These are phyloP conservation scores for Athelia psychrophila DNA, from an alignment of 1,284 basidiomycete species.

Conservation along the genomic window DNA sequence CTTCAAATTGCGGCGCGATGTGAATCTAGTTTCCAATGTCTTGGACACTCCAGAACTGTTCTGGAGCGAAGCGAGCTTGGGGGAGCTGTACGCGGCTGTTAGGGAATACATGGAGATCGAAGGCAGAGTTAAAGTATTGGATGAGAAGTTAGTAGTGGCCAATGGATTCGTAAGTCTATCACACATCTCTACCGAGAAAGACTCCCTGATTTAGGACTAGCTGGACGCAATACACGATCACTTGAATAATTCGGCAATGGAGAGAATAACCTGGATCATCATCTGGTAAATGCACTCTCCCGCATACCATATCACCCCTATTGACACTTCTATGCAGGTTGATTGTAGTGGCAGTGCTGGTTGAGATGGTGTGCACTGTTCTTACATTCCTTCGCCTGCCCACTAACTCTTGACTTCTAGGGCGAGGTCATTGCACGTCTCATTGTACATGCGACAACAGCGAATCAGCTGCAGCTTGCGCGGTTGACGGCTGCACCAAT, in stretches of 20 bases:
- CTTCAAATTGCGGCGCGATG: constrained; percentile 88
- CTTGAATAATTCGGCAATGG: constrained; percentile 88
- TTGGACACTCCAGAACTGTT: constrained; percentile 94
- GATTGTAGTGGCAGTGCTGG: constrained; percentile 85
- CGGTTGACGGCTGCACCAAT: constrained; percentile 13
- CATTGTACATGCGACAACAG: constrained; percentile 57
- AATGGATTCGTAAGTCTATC: constrained; percentile 80
- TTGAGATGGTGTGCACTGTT: constrained; percentile 62
- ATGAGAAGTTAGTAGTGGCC: constrained; percentile 86
- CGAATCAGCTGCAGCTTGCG: constrained; percentile 14
- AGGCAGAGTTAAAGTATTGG: constrained; percentile 81
- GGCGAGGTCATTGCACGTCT: constrained; percentile 86
- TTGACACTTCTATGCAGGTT: constrained; percentile 45
- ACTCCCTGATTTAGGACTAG: constrained; percentile 34
- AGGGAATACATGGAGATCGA: constrained; percentile 95
- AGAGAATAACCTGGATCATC: constrained; percentile 93
- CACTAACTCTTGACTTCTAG: constrained; percentile 27
- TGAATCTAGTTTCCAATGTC: constrained; percentile 93
- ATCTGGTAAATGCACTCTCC: constrained; percentile 63
- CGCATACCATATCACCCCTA: not conserved
- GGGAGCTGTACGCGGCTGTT: constrained; percentile 90
- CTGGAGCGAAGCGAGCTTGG: constrained; percentile 91
- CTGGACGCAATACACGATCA: constrained; percentile 94
- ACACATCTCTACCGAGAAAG: too few species aligned
- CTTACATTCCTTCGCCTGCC: not conserved